phyloP scores from a whole-genome alignment of 2,329 filamentous ascomycete species.

The Sclerotinia sclerotiorum region DNA sequence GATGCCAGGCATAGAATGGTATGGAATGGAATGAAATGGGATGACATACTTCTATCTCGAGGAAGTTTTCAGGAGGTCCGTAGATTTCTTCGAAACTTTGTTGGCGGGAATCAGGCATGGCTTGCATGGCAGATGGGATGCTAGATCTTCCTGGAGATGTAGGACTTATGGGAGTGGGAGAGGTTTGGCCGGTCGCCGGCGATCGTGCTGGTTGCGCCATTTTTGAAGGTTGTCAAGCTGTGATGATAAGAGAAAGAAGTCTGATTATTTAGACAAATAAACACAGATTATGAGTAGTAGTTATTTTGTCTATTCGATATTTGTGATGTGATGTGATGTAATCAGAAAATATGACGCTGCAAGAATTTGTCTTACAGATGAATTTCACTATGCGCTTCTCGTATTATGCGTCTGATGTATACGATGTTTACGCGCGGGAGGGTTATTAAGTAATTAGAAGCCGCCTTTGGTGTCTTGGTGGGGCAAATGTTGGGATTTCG shows the following conservation, averaged over 20 bases:
- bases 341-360: background rate
- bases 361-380: background rate
- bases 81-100: slow-evolving; percentile 99
- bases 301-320: background rate
- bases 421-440: background rate
- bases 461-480: background rate
- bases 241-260: no score
- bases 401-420: background rate
- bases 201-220: slow-evolving; percentile 19
- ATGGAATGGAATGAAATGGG: slow-evolving; percentile 20
- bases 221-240: background rate
- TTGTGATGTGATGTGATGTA: slow-evolving; percentile 8
- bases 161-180: slow-evolving; percentile 18
- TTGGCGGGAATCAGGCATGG: slow-evolving; percentile 72
- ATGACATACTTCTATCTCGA: slow-evolving; percentile 84
- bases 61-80: slow-evolving; percentile 95
- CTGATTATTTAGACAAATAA: background rate
- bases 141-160: slow-evolving; percentile 20
- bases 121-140: slow-evolving; percentile 50
- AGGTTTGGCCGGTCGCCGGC: slow-evolving; percentile 7
- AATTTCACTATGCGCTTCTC: background rate
- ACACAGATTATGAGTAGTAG: background rate
- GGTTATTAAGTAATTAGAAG: background rate
- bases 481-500: background rate
- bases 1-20: background rate